These are phyloP conservation scores for Russula brevipes DNA, from an alignment of 768 basidiomycete species.

Conservation along the genomic window DNA sequence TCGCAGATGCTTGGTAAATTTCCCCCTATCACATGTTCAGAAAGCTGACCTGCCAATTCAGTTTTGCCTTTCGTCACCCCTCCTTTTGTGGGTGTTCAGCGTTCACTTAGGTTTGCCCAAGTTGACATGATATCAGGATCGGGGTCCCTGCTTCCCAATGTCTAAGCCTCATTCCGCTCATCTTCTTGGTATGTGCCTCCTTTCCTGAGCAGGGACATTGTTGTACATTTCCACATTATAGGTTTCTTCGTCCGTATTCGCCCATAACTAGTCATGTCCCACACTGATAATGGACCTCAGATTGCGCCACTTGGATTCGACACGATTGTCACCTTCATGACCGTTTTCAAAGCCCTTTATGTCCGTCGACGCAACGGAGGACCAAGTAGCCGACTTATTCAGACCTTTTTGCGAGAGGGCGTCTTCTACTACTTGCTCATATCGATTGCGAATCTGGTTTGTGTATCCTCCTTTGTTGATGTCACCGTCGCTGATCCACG, in stretches of 20 bases:
- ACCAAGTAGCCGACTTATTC: conserved; percentile 72
- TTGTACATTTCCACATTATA: conserved; percentile 27
- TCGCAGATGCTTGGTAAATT: conserved; percentile 70
- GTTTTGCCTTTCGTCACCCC: conserved; percentile 57
- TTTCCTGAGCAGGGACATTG: neutral
- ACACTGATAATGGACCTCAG: conserved; percentile 34
- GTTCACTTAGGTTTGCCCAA: neutral
- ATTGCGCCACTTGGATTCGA: conserved; percentile 80
- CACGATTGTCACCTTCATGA: conserved; percentile 75
- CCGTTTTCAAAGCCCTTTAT: conserved; percentile 70
- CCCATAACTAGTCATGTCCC: neutral
- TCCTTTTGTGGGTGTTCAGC: conserved; percentile 44
- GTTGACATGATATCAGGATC: conserved; percentile 32
- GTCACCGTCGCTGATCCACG: neutral
- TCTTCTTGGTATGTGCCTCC: conserved; percentile 52
- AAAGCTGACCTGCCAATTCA: conserved; percentile 6
- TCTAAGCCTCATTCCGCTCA: conserved; percentile 82
- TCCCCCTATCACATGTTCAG: neutral
- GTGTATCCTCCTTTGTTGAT: conserved; percentile 14
- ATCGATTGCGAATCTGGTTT: conserved; percentile 74
- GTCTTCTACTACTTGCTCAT: conserved; percentile 83
- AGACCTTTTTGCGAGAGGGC: conserved; percentile 81
- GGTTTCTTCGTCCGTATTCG: conserved; percentile 32
- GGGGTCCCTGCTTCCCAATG: conserved; percentile 73
- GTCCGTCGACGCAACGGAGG: conserved; percentile 73